Evolutionary conservation across 2,329 filamentous ascomycete genomes (phyloP), one percentile per base, ranked within the genome.

Genomic region (Colletotrichum neosansevieriae): DNA sequence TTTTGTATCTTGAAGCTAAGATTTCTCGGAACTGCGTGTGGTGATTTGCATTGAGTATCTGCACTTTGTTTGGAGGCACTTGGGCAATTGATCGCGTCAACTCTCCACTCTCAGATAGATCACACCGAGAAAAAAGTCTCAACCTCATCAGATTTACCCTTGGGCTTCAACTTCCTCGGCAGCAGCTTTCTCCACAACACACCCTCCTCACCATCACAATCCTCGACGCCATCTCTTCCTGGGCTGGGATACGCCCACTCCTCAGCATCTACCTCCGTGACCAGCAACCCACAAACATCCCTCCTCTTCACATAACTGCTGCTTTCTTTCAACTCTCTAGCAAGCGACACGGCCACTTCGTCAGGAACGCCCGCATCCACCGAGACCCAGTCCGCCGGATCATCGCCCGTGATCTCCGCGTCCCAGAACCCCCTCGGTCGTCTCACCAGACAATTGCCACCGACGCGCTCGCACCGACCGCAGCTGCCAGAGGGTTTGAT

Each of bases 401-500:
- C 19, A 9, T 56, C 36, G 47, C 36, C 32, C 17, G 42, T 24
- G 38, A 59, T 32, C 17, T 29, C 45, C 19, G n/a, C 12, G 3
- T 19, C 34, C 34, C 21, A 34, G 36, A 29, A 19, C 13, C 32
- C 42, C 1, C 12, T 2, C 36, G 45, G 56, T 44, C 62, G 3
- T 4, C 62, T 54, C 19, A 64, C 19, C 11, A 59, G 24, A 34
- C 62, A 64, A 10, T 21, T 7, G 17, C 12, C 21, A 3, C 11
- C 51, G 6, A 42, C 45, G 21, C 62, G 62, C 13, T 24, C 45
- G 13, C 62, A 64, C 34, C 62, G 62, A 6, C 54, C 54, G 56
- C 62, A 64, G 10, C 24, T 21, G 21, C 21, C 47, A 12, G 45
- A 50, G 6, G 3, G 19, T 4, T 7, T 65, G 24, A 9, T 13